phyloP scores from a whole-genome alignment of 2,329 filamentous ascomycete species.

The Stagonosporopsis chrysanthemi region DNA sequence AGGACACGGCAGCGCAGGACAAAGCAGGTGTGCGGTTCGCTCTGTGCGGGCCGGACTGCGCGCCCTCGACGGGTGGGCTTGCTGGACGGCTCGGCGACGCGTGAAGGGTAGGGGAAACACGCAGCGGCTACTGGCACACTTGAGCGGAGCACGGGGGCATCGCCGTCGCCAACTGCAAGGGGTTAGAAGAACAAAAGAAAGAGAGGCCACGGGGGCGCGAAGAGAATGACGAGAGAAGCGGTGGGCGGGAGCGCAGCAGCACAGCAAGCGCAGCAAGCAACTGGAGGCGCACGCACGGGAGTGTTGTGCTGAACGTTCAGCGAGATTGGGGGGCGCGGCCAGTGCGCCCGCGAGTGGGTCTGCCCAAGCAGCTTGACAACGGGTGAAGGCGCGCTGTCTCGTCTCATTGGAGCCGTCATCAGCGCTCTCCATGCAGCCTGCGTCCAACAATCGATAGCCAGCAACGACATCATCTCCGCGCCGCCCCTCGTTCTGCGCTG shows the following conservation, averaged over 20 bases:
- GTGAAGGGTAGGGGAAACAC: constrained; percentile 16
- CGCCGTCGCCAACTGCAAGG: constrained; percentile 10
- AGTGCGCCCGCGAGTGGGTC: not conserved
- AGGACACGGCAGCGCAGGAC: not conserved
- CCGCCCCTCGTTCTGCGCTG: constrained; percentile 25
- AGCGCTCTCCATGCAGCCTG: constrained; percentile 17
- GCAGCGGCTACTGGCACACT: constrained; percentile 15
- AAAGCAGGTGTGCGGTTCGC: constrained; percentile 2
- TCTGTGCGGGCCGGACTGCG: constrained; percentile 4
- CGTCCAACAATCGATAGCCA: constrained; percentile 19
- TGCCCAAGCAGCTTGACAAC: constrained; percentile 29
- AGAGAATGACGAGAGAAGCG: constrained; percentile 18
- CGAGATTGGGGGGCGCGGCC: constrained; percentile 22
- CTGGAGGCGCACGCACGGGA: constrained; percentile 3
- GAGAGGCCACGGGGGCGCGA: constrained; percentile 19
- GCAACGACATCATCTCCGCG: constrained; percentile 27
- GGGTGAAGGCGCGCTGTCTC: constrained; percentile 14
- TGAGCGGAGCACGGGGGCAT: constrained; percentile 11
- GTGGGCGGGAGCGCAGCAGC: constrained; percentile 1
- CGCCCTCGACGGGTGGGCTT: constrained; percentile 8
- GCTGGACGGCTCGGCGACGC: constrained; percentile 13
- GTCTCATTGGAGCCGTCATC: constrained; percentile 24
- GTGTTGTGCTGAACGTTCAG: constrained; percentile 17
- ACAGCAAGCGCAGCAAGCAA: constrained; percentile 1
- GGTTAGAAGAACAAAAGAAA: constrained; percentile 13